phyloP scores from a whole-genome alignment of 2,329 filamentous ascomycete species.

The Diplodia mutila region DNA sequence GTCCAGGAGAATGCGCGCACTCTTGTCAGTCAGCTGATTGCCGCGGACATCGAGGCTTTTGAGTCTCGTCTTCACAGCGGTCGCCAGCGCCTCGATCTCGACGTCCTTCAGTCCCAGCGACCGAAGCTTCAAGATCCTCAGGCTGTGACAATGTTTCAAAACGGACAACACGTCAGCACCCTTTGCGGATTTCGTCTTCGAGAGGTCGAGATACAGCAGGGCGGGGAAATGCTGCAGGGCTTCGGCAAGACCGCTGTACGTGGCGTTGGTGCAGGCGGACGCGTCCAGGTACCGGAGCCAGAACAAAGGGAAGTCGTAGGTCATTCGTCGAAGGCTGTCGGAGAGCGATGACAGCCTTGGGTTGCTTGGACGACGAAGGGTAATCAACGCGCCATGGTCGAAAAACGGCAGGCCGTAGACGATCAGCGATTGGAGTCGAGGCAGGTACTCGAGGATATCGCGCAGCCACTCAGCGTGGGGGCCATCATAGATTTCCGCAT shows the following conservation, averaged over 20 bases:
- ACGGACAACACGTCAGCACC: constrained; percentile 53
- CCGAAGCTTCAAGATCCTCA: constrained; percentile 62
- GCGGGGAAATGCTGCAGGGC: constrained; percentile 58
- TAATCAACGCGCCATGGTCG: constrained; percentile 61
- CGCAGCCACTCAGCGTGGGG: constrained; percentile 63
- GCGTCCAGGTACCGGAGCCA: constrained; percentile 60
- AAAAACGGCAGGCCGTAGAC: constrained; percentile 64
- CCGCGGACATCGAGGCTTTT: constrained; percentile 61
- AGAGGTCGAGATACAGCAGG: constrained; percentile 63
- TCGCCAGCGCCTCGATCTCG: constrained; percentile 57
- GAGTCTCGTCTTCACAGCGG: constrained; percentile 56
- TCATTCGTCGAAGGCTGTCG: constrained; percentile 26
- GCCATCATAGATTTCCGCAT: constrained; percentile 64
- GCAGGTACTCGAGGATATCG: constrained; percentile 61
- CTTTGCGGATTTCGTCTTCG: constrained; percentile 55
- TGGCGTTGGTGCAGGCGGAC: constrained; percentile 62
- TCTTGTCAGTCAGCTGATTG: constrained; percentile 61
- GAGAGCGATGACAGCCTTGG: constrained; percentile 33
- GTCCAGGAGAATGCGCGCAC: constrained; percentile 56
- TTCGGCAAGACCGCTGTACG: constrained; percentile 56
- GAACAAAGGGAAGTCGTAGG: constrained; percentile 43
- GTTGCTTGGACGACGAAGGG: constrained; percentile 46
- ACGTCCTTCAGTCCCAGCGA: constrained; percentile 58
- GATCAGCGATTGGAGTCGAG: constrained; percentile 62
- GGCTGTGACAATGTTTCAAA: constrained; percentile 51